Evolutionary conservation across 306 rosid genomes (phyloP), one percentile per base, ranked within the genome.

Genomic region (Urtica urens): DNA sequence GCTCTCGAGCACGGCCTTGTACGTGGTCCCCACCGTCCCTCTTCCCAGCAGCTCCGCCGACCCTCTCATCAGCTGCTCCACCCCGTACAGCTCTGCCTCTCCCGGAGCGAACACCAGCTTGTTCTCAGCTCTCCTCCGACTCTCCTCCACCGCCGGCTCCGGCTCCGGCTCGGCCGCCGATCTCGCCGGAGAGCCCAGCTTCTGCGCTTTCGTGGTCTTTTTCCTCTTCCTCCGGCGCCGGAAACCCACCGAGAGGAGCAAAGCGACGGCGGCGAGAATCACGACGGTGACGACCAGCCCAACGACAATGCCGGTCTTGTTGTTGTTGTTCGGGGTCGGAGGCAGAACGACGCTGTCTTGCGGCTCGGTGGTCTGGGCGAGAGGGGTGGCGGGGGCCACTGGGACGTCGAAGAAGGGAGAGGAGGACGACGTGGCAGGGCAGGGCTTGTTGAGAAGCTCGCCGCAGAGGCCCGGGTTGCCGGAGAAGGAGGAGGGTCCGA

Each of bases 31-130:
- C 10, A 78, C 65, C 5, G 70, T 72, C 15, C 97, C 97, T 34
- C 95, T 76, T 1, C 95, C 97, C 1, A 88, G 70, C 23, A 88
- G 63, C 82, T 88, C 97, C 17, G 97, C 97, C 37, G 97, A 83
- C 5, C 83, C 97, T 24, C 77, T 63, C 97, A 88, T 88, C 31
- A 88, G 59, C 75, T 76, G 81, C 50, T 88, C 95, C 75, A 84
- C 53, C 39, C 72, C 77, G 48, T 81, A 88, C 12, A 64, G 26
- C 49, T 63, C 77, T 9, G 58, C 64, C 72, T 88, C 90, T 26
- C 93, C 90, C 5, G 64, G 60, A 46, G 82, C 72, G 69, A 88
- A 84, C 64, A 81, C 68, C 54, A 88, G 58, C 51, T 59, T 68
- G 23, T 84, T 84, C 69, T 59, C 63, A 10, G 61, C 83, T 31